Base-by-base conservation (phyloP, 345 rosid genomes). In the Carallia pectinifolia region DNA sequence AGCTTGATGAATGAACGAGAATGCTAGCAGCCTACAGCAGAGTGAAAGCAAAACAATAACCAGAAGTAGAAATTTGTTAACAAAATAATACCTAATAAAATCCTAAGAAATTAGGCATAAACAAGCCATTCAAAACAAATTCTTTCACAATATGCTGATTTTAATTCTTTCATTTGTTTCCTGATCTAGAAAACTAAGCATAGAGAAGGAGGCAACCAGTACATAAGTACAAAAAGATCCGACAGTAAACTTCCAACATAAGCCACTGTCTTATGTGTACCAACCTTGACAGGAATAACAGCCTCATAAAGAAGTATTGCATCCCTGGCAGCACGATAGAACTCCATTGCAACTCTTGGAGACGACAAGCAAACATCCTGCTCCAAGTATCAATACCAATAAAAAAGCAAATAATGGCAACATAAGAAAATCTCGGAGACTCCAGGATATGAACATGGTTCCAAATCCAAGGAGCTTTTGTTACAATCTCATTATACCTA, bases 331-430 rank as follows among this genome's bases (percentile, higher is more conserved):
- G 98, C 92, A 64, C 79, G 85, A 81, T 89, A 92, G 70, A 90
- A 84, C 77, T 90, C 96, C 83, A 85, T 65, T 58, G 97, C 96
- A 77, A 95, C 94, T 77, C 91, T 89, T 53, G 89, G 80, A 68
- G 99, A 88, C 38, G 98, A 90, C 76, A 88, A 80, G 79, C 97
- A 90, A 76, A 87, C 85, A 76, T 90, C 97, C 99, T 95, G 84
- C 69, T 79, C 29, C 69, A 44, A 77, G 64, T 72, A 50, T 36
- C 6, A 37, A 73, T 23, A 27, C 10, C 33, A 55, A 7, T 55
- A 23, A 16, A 23, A 30, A 55, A 23, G 33, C 33, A 19, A 55
- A 7, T 19, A 55, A 29, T n/a, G 0, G 50, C 13, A 44, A 44
- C 50, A 44, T 12, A 10, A 44, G 16, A 44, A 4, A 12, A 4